Conservation (phyloP, 768 basidiomycete genomes). For the Amanita pallidorosea region DNA sequence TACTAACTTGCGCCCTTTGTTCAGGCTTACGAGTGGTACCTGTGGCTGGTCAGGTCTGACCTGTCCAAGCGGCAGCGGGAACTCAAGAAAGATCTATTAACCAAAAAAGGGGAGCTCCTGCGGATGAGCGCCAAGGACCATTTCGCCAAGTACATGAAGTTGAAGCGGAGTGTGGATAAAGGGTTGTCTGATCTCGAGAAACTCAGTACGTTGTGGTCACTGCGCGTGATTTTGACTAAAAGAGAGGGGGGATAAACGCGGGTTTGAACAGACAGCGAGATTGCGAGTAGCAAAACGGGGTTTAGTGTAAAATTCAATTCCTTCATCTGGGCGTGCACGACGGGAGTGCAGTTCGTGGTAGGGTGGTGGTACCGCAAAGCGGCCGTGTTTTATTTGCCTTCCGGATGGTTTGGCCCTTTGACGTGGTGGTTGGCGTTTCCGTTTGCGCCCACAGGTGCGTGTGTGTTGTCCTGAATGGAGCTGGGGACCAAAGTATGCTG, state of each 20-base stretch:
- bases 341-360: constrained; percentile 72
- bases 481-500: not conserved
- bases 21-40: constrained; percentile 68
- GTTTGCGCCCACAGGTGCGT: constrained; percentile 73
- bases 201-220: constrained; percentile 52
- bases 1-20: not conserved
- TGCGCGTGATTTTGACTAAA: constrained; percentile 1
- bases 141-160: constrained; percentile 97
- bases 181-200: constrained; percentile 84
- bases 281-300: constrained; percentile 43
- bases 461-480: not conserved
- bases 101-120: constrained; percentile 74
- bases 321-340: constrained; percentile 75
- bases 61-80: constrained; percentile 47
- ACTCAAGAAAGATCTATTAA: constrained; percentile 73
- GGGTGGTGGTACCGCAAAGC: constrained; percentile 87
- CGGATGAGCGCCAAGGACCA: constrained; percentile 94
- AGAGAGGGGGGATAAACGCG: not conserved
- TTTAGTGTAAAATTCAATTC: constrained; percentile 68
- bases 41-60: constrained; percentile 50
- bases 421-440: constrained; percentile 86
- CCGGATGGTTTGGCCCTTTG: constrained; percentile 82
- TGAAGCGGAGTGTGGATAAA: constrained; percentile 86
- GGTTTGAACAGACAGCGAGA: constrained; percentile 47
- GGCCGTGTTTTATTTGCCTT: constrained; percentile 91